Base-by-base conservation (phyloP, 106 monocot species). In the Apostasia ramifera region DNA sequence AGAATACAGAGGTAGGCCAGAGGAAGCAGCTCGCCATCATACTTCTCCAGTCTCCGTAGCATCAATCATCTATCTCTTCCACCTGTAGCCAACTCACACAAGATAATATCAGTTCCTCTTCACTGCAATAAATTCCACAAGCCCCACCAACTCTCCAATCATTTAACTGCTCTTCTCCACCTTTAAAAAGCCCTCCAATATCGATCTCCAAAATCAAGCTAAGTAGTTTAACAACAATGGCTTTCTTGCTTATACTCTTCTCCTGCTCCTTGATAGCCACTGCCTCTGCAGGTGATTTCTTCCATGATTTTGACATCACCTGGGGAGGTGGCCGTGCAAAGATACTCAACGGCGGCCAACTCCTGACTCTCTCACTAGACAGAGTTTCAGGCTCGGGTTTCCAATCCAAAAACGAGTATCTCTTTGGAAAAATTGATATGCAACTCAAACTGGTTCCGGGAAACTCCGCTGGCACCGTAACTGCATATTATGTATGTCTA, bases 401-500 rank as follows among this genome's bases (percentile, higher is more conserved):
- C 47, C 74, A 75, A 38, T 67, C 74, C 59, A 75, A 75, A 67
- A 39, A 67, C 40, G 67, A 75, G 51, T 75, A 67, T 49, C 74
- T 75, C 2, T 75, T 67, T 59, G 74, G 74, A 39, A 74, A 58
- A 58, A 66, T 74, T n/a, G 74, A 74, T 44, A 67, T 74, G 74
- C 74, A 74, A 48, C 43, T 74, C 47, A 74, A 74, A 57, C 46
- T 74, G 48, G 74, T 74, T 13, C 58, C 74, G 40, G 74, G 74
- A 12, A 74, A 74, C 58, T 74, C 74, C 8, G 74, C 74, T 5
- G 74, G 74, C 66, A 74, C 74, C 14, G 74, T 75, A 40, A 75
- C 74, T 8, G 59, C 74, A 40, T 67, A 59, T 51, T 75, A 75
- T 60, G 74, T 75, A 59, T 44, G 53, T 38, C 4, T 57, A 26